Conservation (phyloP, 768 basidiomycete species). For the Serpula lacrymans region DNA sequence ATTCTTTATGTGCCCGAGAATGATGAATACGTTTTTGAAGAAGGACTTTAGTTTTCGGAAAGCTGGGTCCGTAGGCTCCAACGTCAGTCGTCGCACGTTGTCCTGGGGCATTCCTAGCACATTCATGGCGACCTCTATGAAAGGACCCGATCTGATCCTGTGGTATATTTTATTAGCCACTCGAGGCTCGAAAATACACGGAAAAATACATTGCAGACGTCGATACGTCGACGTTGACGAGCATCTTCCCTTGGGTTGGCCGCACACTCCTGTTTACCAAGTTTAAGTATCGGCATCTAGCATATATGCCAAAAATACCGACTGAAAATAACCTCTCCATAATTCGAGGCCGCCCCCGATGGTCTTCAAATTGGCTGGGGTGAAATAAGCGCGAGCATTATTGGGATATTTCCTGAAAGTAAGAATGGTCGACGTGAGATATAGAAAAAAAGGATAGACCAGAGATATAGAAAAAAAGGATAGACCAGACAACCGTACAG, state of each 20-base stretch:
- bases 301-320: slow-evolving; percentile 9
- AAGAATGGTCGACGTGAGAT: neutral
- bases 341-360: slow-evolving; percentile 38
- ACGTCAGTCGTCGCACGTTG: slow-evolving; percentile 30
- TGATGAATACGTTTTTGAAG: slow-evolving; percentile 35
- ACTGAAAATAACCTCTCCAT: slow-evolving; percentile 52
- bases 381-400: slow-evolving; percentile 46
- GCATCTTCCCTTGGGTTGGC: slow-evolving; percentile 35
- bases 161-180: too few species aligned
- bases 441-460: neutral
- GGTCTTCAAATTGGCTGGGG: slow-evolving; percentile 20
- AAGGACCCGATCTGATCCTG: slow-evolving; percentile 19
- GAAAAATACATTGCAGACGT: slow-evolving; percentile 43
- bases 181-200: too few species aligned
- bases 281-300: neutral
- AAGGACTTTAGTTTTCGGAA: slow-evolving; percentile 36
- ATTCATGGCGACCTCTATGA: slow-evolving; percentile 26
- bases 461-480: neutral
- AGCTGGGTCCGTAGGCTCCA: slow-evolving; percentile 8
- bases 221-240: slow-evolving; percentile 46
- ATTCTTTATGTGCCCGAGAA: slow-evolving; percentile 24
- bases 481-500: slow-evolving; percentile 28
- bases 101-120: slow-evolving; percentile 20
- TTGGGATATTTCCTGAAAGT: slow-evolving; percentile 39
- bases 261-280: slow-evolving; percentile 39